These are phyloP conservation scores for Lathyrus tuberosus DNA, from an alignment of 306 rosid species.

Conservation along the genomic window DNA sequence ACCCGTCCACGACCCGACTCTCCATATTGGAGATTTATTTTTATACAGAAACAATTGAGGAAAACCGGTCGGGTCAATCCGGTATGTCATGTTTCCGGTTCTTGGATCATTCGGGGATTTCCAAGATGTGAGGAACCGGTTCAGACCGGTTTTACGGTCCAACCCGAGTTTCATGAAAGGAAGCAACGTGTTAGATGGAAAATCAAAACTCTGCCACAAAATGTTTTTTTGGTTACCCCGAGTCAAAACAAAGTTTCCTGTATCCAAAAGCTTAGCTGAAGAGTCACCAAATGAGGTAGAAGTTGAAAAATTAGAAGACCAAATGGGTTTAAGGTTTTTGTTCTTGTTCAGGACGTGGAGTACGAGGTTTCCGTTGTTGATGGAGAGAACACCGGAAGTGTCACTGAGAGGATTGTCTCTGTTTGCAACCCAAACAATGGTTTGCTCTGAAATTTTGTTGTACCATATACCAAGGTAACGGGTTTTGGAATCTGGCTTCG, in stretches of 20 bases:
- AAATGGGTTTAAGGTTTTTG: conserved; percentile 21
- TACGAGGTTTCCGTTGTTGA: conserved; percentile 48
- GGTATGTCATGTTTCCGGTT: conserved; percentile 41
- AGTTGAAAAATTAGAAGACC: conserved; percentile 44
- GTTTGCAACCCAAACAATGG: conserved; percentile 78
- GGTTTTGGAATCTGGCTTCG: conserved; percentile 41
- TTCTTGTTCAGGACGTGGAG: conserved; percentile 10
- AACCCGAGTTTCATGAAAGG: conserved; percentile 53
- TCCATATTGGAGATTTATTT: background rate
- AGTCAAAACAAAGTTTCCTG: conserved; percentile 46
- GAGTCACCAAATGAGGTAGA: background rate
- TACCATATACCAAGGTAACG: conserved; percentile 71
- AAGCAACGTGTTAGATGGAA: conserved; percentile 47
- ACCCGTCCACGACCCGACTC: conserved; percentile 54
- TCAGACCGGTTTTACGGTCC: conserved; percentile 38
- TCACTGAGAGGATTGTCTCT: conserved; percentile 39
- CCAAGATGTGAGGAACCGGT: conserved; percentile 48
- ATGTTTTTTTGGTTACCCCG: background rate
- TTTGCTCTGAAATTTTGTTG: conserved; percentile 43
- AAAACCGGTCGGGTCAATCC: conserved; percentile 39
- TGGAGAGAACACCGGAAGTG: conserved; percentile 43
- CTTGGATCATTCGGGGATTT: conserved; percentile 44
- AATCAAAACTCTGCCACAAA: conserved; percentile 64
- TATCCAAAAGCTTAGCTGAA: conserved; percentile 49
- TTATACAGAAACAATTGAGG: conserved; percentile 40